Conservation (phyloP, 2,329 filamentous ascomycete species). For the Teratosphaeria gauchensis region DNA sequence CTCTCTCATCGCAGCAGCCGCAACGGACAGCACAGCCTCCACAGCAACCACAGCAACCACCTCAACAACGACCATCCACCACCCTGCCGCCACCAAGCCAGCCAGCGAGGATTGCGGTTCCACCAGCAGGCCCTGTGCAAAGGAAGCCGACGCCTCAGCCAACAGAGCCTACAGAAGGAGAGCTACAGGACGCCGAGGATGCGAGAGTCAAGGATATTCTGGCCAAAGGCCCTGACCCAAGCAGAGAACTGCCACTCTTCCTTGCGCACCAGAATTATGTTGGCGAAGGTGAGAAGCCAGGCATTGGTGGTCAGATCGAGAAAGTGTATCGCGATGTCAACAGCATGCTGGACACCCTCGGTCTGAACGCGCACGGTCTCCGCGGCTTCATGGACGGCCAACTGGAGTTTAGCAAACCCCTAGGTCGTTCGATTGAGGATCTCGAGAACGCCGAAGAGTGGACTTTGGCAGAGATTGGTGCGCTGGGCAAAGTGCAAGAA, state of each 20-base stretch:
- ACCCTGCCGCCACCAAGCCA: constrained; percentile 12
- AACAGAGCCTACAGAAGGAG: constrained; percentile 30
- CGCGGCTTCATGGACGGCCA: constrained; percentile 57
- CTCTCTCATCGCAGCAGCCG: neutral
- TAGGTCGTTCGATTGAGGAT: constrained; percentile 47
- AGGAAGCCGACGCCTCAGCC: constrained; percentile 25
- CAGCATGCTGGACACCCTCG: constrained; percentile 88
- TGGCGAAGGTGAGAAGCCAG: constrained; percentile 29
- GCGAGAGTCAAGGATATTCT: constrained; percentile 57
- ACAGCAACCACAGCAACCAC: neutral
- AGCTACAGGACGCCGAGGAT: constrained; percentile 59
- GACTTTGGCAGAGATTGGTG: constrained; percentile 65
- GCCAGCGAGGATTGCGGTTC: constrained; percentile 21
- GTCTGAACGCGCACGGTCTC: constrained; percentile 67
- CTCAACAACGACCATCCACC: neutral
- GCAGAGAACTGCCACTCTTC: constrained; percentile 56
- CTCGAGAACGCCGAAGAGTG: constrained; percentile 51
- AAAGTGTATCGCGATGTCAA: constrained; percentile 67
- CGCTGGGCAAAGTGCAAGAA: constrained; percentile 43
- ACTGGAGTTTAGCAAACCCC: constrained; percentile 39
- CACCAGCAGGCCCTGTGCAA: constrained; percentile 23
- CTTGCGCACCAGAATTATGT: constrained; percentile 45
- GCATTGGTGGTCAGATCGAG: constrained; percentile 40
- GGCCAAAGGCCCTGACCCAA: constrained; percentile 50
- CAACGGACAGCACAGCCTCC: neutral